phyloP scores from a whole-genome alignment of 2,329 filamentous ascomycete species.

The Nemania sp. region DNA sequence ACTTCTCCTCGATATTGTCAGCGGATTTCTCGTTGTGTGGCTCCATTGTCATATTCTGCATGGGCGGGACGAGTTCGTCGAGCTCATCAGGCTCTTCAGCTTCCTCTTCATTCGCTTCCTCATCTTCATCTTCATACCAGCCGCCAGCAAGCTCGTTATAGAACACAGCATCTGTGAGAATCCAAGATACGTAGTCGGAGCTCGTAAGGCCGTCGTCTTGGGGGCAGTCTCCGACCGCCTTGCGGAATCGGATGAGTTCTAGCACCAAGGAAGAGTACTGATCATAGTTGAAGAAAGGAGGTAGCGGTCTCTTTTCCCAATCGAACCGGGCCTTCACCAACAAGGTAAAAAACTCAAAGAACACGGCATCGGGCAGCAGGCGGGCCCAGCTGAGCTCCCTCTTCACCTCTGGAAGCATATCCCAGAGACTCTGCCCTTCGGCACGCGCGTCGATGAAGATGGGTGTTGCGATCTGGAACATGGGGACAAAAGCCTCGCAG shows the following conservation, averaged over 20 bases:
- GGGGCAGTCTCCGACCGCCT: slow-evolving; percentile 10
- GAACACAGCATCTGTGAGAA: slow-evolving; percentile 3
- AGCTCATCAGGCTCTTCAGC: not conserved
- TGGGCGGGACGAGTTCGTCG: not conserved
- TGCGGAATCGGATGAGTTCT: slow-evolving; percentile 1
- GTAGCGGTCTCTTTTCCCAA: slow-evolving; percentile 2
- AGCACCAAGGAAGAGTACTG: not conserved
- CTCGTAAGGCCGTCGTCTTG: not conserved
- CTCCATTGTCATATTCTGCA: not conserved
- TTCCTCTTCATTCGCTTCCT: no score
- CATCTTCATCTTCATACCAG: slow-evolving; percentile 5
- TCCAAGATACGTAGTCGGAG: slow-evolving; percentile 7
- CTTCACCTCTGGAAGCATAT: slow-evolving; percentile 9
- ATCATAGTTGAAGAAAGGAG: not conserved
- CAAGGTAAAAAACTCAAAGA: slow-evolving; percentile 13
- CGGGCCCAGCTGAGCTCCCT: slow-evolving; percentile 11
- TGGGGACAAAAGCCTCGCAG: not conserved
- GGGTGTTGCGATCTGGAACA: slow-evolving; percentile 13
- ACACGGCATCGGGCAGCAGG: not conserved
- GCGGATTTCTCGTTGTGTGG: no score
- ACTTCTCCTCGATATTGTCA: not conserved
- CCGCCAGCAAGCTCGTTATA: slow-evolving; percentile 8
- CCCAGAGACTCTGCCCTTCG: slow-evolving; percentile 7
- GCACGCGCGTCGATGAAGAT: slow-evolving; percentile 7
- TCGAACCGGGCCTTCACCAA: slow-evolving; percentile 7